These are phyloP conservation scores for Bruguiera hainesii DNA, from an alignment of 441 rosid species.

Conservation along the genomic window DNA sequence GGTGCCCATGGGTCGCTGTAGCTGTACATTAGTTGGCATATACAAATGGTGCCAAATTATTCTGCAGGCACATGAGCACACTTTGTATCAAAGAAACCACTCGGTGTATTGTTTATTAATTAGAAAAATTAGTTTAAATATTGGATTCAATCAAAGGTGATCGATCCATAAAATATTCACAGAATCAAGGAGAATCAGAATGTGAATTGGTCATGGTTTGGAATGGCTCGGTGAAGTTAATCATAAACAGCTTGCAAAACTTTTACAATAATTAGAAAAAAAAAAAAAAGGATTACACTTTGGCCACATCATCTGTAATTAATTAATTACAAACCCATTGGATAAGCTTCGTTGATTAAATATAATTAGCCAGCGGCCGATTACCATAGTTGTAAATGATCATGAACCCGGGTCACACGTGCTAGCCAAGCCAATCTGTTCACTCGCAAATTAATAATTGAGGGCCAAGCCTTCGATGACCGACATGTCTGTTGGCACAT, in stretches of 20 bases:
- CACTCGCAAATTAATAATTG: too few relatives aligned
- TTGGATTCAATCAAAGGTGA: background rate
- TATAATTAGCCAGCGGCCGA: too few relatives aligned
- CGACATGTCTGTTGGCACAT: too few relatives aligned
- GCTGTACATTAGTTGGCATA: conserved; percentile 32
- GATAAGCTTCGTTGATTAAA: too few relatives aligned
- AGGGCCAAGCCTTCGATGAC: too few relatives aligned
- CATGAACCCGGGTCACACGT: too few relatives aligned
- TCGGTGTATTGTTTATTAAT: background rate
- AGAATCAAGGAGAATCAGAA: background rate
- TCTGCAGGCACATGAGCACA: background rate
- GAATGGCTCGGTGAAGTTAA: background rate
- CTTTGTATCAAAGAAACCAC: background rate
- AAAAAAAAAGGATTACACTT: too few relatives aligned
- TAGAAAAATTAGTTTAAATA: background rate
- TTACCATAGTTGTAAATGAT: too few relatives aligned
- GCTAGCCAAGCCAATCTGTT: too few relatives aligned
- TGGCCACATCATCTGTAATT: too few relatives aligned
- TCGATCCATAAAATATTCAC: background rate
- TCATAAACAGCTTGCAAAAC: background rate
- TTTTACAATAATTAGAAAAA: background rate
- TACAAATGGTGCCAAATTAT: conserved; percentile 9
- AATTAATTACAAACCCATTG: too few relatives aligned
- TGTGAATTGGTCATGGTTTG: background rate
- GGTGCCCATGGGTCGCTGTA: conserved; percentile 12